Conservation (phyloP, 176 grass and related monocot species). For the Luzula sylvatica region DNA sequence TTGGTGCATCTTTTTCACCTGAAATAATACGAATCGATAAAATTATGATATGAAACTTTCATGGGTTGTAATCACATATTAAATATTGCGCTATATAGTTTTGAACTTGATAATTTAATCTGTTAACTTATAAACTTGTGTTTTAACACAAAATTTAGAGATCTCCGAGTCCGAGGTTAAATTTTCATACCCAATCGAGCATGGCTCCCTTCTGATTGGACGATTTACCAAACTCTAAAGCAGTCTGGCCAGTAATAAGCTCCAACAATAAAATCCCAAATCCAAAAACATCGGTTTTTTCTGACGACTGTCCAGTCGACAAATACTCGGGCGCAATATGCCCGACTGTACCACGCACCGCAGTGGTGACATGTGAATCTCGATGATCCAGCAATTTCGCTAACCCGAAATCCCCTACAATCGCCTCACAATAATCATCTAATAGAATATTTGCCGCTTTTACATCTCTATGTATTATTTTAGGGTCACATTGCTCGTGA, state of each 20-base stretch:
- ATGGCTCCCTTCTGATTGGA: constrained; percentile 93
- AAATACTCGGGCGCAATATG: constrained; percentile 96
- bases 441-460: constrained; percentile 90
- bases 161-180: no score
- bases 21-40: no score
- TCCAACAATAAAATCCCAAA: constrained; percentile 93
- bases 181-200: constrained; percentile 80
- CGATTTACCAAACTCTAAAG: constrained; percentile 75
- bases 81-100: no score
- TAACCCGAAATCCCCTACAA: constrained; percentile 86
- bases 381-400: constrained; percentile 86
- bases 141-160: no score
- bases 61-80: no score
- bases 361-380: constrained; percentile 87
- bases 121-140: no score
- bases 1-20: constrained; percentile 99
- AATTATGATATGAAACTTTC: no score
- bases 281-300: constrained; percentile 91
- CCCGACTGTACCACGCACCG: constrained; percentile 78
- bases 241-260: constrained; percentile 74
- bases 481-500: constrained; percentile 96
- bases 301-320: constrained; percentile 87
- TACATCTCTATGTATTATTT: constrained; percentile 96
- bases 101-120: no score
- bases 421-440: constrained; percentile 71